phyloP scores from a whole-genome alignment of 2,329 filamentous ascomycete species.

The Cephalotrichum gorgonifer region DNA sequence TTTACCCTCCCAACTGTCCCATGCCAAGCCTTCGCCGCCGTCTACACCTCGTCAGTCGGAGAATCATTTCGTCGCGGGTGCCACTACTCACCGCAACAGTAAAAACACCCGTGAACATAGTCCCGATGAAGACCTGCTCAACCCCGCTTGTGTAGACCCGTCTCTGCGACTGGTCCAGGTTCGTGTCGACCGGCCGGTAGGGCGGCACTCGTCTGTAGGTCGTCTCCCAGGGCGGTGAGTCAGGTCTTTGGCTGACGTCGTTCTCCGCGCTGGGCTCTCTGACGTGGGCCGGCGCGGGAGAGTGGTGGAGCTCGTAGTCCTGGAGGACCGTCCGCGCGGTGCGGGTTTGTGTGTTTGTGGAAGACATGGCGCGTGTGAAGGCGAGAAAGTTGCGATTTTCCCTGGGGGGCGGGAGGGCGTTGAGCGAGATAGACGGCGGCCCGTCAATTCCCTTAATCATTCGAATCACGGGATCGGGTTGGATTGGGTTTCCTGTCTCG shows the following conservation, averaged over 20 bases:
- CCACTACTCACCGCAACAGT: conserved; percentile 9
- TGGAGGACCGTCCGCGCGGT: conserved; percentile 23
- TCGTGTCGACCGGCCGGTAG: conserved; percentile 12
- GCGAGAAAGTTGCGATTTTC: neutral
- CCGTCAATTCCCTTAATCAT: neutral
- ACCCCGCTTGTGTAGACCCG: conserved; percentile 9
- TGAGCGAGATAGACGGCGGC: neutral
- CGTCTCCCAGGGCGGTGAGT: conserved; percentile 12
- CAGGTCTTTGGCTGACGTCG: neutral
- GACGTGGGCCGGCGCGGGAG: conserved; percentile 8
- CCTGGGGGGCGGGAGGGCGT: neutral
- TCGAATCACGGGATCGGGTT: neutral
- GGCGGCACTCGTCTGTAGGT: conserved; percentile 13
- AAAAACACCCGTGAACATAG: conserved; percentile 15
- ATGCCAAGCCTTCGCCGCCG: conserved; percentile 35
- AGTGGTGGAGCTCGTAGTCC: conserved; percentile 36
- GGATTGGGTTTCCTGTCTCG: neutral
- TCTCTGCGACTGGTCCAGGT: conserved; percentile 10
- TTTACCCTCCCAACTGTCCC: conserved; percentile 36
- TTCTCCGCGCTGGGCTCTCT: neutral
- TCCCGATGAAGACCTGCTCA: conserved; percentile 12
- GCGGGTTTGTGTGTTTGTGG: conserved; percentile 25
- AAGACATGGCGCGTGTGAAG: conserved; percentile 7
- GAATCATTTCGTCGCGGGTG: too few species aligned
- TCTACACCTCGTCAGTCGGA: conserved; percentile 13